Base-by-base conservation (phyloP, 352 stramenopile genomes). In the Globisporangium heterothallicum region DNA sequence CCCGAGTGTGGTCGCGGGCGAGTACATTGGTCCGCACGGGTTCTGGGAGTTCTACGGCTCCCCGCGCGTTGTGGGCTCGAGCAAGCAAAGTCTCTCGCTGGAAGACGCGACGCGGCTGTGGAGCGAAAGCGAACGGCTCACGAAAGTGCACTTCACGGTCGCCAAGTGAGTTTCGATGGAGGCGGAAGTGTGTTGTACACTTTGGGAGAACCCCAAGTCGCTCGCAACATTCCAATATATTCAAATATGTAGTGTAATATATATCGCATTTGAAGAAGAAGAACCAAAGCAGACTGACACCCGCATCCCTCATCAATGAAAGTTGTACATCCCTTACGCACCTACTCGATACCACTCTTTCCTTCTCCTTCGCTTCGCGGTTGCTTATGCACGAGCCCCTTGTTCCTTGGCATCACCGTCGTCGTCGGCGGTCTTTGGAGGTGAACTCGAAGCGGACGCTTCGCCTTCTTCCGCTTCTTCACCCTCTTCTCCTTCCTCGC, bases 41-140 rank as follows among this genome's bases (percentile, higher is more conserved):
- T 60, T 75, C 21, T 64, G 63, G 40, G 72, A 87, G 52, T 81
- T 87, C 42, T 85, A 79, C 48, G 76, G 73, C 13, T 85, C 73
- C 53, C 76, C 76, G 5, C 75, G 72, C 6, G 58, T 66, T 14
- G 68, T 82, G 19, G 30, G 57, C n/a, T 67, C 72, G n/a, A 84
- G 72, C 56, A 68, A 70, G 43, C 68, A 78, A 49, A 79, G 70
- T 50, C 56, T 68, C 36, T 78, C 68, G 4, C 29, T 56, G 0
- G 56, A 66, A 1, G 53, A 74, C 30, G 65, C 65, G 12, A 24
- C 60, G 44, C 56, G 45, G 40, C 56, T 72, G 46, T 78, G 63
- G 66, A 30, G 52, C 26, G 55, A 56, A 10, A 78, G 63, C 22
- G 66, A 78, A 42, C 56, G 56, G 32, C 55, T 74, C 27, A 56